Conservation (phyloP, 2,329 filamentous ascomycete genomes). For the Celoporthe dispersa region DNA sequence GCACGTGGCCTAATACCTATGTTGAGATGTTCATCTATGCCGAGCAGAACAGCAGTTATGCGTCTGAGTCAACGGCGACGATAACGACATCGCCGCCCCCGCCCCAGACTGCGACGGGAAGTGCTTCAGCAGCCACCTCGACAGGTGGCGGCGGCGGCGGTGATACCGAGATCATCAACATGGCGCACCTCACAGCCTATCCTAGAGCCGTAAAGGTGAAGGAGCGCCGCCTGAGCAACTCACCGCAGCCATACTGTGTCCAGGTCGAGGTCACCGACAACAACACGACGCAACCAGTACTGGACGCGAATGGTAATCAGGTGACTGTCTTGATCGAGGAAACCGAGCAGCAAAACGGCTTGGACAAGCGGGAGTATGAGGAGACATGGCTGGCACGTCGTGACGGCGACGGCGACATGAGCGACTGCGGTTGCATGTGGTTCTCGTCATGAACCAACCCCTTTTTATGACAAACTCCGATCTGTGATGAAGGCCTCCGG, state of each 20-base stretch:
- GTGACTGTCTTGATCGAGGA: conserved; percentile 53
- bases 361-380: conserved; percentile 21
- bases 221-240: conserved; percentile 52
- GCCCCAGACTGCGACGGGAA: conserved; percentile 9
- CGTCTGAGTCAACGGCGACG: conserved; percentile 26
- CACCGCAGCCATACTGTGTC: conserved; percentile 48
- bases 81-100: conserved; percentile 28
- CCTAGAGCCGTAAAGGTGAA: conserved; percentile 59
- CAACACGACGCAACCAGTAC: conserved; percentile 43
- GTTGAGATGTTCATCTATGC: conserved; percentile 64
- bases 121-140: conserved; percentile 13
- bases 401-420: conserved; percentile 44
- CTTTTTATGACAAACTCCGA: neutral
- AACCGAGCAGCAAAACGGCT: conserved; percentile 33
- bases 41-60: conserved; percentile 52
- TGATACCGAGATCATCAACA: conserved; percentile 22
- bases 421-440: conserved; percentile 60
- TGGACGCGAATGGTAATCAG: conserved; percentile 44
- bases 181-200: conserved; percentile 43
- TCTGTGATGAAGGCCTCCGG: neutral
- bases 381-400: conserved; percentile 28
- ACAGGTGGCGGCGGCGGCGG: neutral
- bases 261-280: conserved; percentile 51
- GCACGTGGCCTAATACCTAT: conserved; percentile 59
- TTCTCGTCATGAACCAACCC: conserved; percentile 46